Conservation (phyloP, 352 stramenopile genomes). For the Globisporangium solare region DNA sequence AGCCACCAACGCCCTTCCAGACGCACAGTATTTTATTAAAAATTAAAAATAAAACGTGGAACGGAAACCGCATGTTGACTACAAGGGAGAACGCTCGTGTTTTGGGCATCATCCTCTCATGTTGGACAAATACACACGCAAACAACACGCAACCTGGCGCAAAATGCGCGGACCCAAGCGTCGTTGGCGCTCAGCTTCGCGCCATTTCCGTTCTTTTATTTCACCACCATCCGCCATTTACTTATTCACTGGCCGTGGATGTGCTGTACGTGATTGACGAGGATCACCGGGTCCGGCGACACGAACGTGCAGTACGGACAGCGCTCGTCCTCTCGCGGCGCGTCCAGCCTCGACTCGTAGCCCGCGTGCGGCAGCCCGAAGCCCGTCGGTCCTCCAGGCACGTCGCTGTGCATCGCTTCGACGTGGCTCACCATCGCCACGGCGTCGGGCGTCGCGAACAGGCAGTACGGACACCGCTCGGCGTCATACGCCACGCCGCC, state of each 20-base stretch:
- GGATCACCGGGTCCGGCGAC: constrained; percentile 46
- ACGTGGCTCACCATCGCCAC: constrained; percentile 70
- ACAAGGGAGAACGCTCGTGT: no score
- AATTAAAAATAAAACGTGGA: no score
- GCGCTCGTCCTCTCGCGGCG: constrained; percentile 25
- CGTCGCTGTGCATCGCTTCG: constrained; percentile 33
- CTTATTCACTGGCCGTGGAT: constrained; percentile 30
- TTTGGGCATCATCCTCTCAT: no score
- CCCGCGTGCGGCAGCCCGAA: constrained; percentile 8
- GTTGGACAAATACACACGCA: no score
- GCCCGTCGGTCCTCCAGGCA: constrained; percentile 10
- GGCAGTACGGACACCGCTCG: constrained; percentile 57
- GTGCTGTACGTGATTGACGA: constrained; percentile 78
- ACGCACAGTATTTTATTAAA: no score
- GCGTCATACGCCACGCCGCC: constrained; percentile 1
- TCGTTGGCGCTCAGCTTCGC: no score
- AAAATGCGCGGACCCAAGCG: no score
- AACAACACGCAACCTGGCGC: no score
- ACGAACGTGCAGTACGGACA: constrained; percentile 67
- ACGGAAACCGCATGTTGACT: no score
- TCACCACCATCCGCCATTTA: no score
- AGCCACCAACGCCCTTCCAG: no score
- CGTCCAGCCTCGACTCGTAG: constrained; percentile 2
- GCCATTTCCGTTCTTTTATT: no score
- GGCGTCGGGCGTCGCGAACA: constrained; percentile 37